phyloP scores from a whole-genome alignment of 768 basidiomycete genomes.

The Mycena floridula region DNA sequence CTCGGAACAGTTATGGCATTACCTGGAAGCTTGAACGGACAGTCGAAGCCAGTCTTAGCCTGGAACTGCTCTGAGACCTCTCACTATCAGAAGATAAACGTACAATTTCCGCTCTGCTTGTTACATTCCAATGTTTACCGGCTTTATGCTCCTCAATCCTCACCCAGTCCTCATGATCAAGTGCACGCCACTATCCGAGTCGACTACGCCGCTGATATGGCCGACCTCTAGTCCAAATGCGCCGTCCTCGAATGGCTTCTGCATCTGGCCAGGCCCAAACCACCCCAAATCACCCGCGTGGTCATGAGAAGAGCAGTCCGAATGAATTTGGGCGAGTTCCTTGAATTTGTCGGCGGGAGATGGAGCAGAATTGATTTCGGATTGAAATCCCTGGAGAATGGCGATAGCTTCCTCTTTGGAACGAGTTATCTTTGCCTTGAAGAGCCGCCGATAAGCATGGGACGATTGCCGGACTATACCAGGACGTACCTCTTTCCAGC shows the following conservation, averaged over 20 bases:
- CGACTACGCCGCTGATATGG: constrained; percentile 75
- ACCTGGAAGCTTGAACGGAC: too few relatives aligned
- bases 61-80: too few relatives aligned
- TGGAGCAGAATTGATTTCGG: constrained; percentile 38
- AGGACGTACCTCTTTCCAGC: constrained; percentile 73
- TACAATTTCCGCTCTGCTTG: too few relatives aligned
- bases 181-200: constrained; percentile 94
- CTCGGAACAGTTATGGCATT: too few relatives aligned
- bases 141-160: neutral
- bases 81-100: too few relatives aligned
- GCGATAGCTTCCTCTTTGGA: constrained; percentile 84
- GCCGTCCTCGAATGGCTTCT: constrained; percentile 94
- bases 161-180: constrained; percentile 85
- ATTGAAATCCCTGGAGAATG: constrained; percentile 63
- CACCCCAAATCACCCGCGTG: constrained; percentile 83
- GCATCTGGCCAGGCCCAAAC: constrained; percentile 89
- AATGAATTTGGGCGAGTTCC: constrained; percentile 67
- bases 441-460: neutral
- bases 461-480: constrained; percentile 1
- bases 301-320: constrained; percentile 85
- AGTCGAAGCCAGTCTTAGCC: too few relatives aligned
- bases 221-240: constrained; percentile 66
- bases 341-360: constrained; percentile 59
- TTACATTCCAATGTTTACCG: neutral
- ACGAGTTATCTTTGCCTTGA: constrained; percentile 71